Evolutionary conservation across 305 asterid species (phyloP), one percentile per base, ranked within the genome.

Genomic region (Rubia occidens): DNA sequence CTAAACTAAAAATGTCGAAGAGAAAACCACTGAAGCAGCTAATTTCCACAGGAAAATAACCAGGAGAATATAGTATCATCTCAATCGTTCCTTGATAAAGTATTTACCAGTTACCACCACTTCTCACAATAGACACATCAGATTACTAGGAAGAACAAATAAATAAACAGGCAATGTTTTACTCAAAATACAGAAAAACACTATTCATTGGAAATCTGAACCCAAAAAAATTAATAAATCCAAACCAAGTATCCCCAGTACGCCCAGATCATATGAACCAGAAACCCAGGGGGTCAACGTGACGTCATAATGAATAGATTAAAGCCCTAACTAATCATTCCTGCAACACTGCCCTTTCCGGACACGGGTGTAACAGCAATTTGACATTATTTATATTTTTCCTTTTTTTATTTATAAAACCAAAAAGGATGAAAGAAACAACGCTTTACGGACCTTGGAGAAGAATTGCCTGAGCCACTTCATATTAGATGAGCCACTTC

Each of bases 361-460:
- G 60, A 9, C 17, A 32, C 5, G 4, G 37, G 24, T 47, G 37
- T 55, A 43, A n/a, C 37, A 45, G 18, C 61, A 44, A 60, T 21
- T 39, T 20, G 74, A 11, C 14, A 1, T 37, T 11, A 60, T 10
- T 8, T 45, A 15, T 15, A 0, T 40, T 3, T 9, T 9, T 40
- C 44, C 2, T 3, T 44, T 44, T 10, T 2, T 51, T 0, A 51
- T 15, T 29, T 29, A 29, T 29, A 29, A 51, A 51, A 51, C 56
- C 56, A 40, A 5, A 17, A 51, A 11, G 11, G 49, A 44, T 8
- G 5, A 51, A 51, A 17, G 21, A 21, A 49, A 61, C 21, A 24
- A 3, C 29, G 53, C 15, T 49, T 40, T 11, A 49, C 69, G 20
- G 24, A 71, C 74, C 74, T 47, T 62, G 1, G 47, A 37, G 9